Base-by-base conservation (phyloP, 2,329 filamentous ascomycete species). In the Aspergillus sp. region DNA sequence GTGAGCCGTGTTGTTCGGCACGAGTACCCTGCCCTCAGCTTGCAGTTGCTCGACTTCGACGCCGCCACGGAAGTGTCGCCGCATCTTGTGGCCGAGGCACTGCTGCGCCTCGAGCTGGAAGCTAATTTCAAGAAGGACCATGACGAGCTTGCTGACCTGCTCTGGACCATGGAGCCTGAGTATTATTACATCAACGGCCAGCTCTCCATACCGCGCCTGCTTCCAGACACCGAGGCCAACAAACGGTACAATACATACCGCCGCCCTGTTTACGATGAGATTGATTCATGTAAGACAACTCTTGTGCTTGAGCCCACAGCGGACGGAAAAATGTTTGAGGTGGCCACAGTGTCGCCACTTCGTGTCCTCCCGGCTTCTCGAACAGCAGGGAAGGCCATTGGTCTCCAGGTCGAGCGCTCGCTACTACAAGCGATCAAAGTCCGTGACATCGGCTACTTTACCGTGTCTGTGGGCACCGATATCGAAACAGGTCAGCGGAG, bases 121-220 rank as follows among this genome's bases (percentile, higher is more conserved):
- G 24, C 11, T n/a, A 30, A 24, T 12, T 13, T 13, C 20, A n/a
- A 8, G 8, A 24, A 12, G 22, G 32, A 15, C n/a, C 12, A 13
- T 30, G n/a, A 17, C n/a, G 8, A 15, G 15, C 10, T 15, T 6
- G 13, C 24, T 4, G 14, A 15, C 4, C 26, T 46, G 4, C 29
- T 50, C 8, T 53, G 45, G 45, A 35, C 44, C 3, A 25, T 35
- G 10, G 50, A 53, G 30, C 43, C 43, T 2, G 53, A 57, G 34
- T 20, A 44, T 3, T 38, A 42, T 16, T 22, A 51, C n/a, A 26
- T 40, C 8, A 20, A 46, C 8, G 48, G 44, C 11, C 33, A 38
- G 3, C 15, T 43, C 6, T 19, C 44, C 10, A 43, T 57, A 14
- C 48, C 51, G 1, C 40, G 39, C 4, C 13, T 39, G 3, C 4